A percentile compares a stretch with the other conserved stretches of the same genome.
phyloP scores from a whole-genome alignment of 768 basidiomycete genomes.

The Suillus subalutaceus region DNA sequence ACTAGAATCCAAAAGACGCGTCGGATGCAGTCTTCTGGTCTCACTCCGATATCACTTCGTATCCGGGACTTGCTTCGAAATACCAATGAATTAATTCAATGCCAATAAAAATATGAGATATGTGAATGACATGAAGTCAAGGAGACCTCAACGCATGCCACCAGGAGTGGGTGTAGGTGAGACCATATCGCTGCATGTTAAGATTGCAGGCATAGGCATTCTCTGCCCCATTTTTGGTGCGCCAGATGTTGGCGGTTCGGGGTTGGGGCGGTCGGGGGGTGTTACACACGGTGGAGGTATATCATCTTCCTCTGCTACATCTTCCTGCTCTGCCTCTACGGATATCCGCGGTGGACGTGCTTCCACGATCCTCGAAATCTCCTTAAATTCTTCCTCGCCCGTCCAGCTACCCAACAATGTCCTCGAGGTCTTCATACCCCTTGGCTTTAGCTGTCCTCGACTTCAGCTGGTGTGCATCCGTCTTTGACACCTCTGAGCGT shows the following conservation, averaged over 20 bases:
- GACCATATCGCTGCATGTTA: slow-evolving; percentile 45
- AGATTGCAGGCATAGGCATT: slow-evolving; percentile 40
- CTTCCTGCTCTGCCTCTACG: background rate
- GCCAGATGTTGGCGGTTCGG: slow-evolving; percentile 54
- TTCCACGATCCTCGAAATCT: slow-evolving; percentile 53
- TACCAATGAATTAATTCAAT: background rate
- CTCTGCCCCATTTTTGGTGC: slow-evolving; percentile 48
- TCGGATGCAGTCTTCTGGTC: background rate
- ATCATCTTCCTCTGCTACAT: slow-evolving; percentile 34
- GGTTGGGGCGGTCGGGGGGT: slow-evolving; percentile 56
- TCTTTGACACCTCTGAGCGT: slow-evolving; percentile 57
- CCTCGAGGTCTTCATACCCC: slow-evolving; percentile 54
- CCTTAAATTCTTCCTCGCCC: slow-evolving; percentile 63
- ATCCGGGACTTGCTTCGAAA: background rate
- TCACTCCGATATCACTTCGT: background rate
- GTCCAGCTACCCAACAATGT: slow-evolving; percentile 56
- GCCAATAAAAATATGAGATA: background rate
- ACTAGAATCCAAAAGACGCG: background rate
- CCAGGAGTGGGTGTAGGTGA: slow-evolving; percentile 48
- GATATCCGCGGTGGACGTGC: slow-evolving; percentile 23
- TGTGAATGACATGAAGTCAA: background rate
- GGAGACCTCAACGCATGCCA: background rate
- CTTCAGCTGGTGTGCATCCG: slow-evolving; percentile 58
- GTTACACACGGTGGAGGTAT: slow-evolving; percentile 42
- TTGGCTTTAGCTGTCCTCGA: slow-evolving; percentile 63